Percentiles rank a stretch among this genome's conserved stretches.
Evolutionary conservation across 2,329 filamentous ascomycete species (phyloP).

Genomic region (Lomentospora prolificans): DNA sequence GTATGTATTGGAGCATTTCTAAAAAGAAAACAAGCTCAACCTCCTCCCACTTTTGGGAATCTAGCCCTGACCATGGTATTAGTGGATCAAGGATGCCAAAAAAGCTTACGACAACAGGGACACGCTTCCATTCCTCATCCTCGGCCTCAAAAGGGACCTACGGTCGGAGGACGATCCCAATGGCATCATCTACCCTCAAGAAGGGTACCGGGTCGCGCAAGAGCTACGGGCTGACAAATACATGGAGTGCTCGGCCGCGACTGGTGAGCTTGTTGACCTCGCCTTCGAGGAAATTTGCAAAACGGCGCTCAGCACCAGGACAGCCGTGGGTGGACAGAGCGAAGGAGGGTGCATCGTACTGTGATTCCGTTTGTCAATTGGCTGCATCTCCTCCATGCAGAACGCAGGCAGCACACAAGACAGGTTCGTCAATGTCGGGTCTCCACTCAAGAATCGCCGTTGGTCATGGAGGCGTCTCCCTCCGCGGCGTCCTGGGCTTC

Average conservation of each 20-base stretch:
- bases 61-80: no score
- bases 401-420: neutral
- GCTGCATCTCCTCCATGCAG: no score
- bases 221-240: conserved; percentile 52
- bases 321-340: conserved; percentile 39
- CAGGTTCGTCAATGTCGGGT: neutral
- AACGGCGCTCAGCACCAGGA: conserved; percentile 40
- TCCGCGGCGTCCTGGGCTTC: conserved; percentile 18
- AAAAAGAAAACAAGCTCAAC: neutral
- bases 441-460: neutral
- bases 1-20: conserved; percentile 26
- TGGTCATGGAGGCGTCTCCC: conserved; percentile 14
- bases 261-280: conserved; percentile 46
- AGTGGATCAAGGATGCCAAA: conserved; percentile 51
- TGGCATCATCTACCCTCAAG: conserved; percentile 51
- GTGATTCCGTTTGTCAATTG: conserved; percentile 20
- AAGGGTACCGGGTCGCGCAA: conserved; percentile 47
- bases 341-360: conserved; percentile 44
- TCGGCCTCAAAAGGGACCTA: conserved; percentile 52
- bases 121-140: conserved; percentile 41
- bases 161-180: conserved; percentile 48
- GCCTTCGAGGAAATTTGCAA: conserved; percentile 52
- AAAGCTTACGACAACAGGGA: conserved; percentile 36
- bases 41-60: no score
- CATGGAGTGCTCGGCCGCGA: conserved; percentile 53